Evolutionary conservation across 495 filamentous ascomycete genomes (phyloP).

Genomic region (Schizothecium vesticola): DNA sequence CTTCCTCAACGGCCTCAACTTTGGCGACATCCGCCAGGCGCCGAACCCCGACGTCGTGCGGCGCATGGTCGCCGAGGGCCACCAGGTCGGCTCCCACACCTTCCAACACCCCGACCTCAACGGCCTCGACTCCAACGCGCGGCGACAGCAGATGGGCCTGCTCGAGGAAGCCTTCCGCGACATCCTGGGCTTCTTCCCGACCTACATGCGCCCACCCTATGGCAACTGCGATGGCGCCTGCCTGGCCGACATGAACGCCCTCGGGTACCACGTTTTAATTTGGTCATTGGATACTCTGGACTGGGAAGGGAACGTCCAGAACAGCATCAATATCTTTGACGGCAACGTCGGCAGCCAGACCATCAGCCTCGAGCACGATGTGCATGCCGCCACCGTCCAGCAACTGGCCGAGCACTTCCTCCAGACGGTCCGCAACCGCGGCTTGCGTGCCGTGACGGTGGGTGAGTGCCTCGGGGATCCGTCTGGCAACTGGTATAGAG

Average conservation of each 20-base stretch:
- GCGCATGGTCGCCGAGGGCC: constrained; percentile 13
- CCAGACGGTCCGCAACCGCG: background rate
- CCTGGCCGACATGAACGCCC: constrained; percentile 11
- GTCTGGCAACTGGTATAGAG: constrained; percentile 50
- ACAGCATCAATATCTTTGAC: constrained; percentile 1
- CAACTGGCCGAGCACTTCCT: constrained; percentile 25
- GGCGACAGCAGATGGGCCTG: constrained; percentile 20
- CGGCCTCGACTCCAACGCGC: background rate
- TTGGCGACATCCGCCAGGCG: constrained; percentile 30
- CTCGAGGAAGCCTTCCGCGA: constrained; percentile 19
- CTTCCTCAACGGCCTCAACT: constrained; percentile 61
- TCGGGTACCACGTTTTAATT: constrained; percentile 33
- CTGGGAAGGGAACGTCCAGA: background rate
- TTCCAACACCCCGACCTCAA: constrained; percentile 30
- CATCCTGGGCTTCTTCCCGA: constrained; percentile 30
- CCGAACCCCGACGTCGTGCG: constrained; percentile 5
- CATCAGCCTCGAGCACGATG: constrained; percentile 24
- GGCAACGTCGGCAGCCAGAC: constrained; percentile 7
- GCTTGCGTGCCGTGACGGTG: constrained; percentile 39
- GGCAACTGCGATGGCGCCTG: constrained; percentile 23
- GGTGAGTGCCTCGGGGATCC: constrained; percentile 55
- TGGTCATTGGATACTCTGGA: constrained; percentile 32
- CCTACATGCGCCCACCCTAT: constrained; percentile 38
- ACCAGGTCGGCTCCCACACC: constrained; percentile 24
- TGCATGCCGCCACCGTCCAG: constrained; percentile 26